These are phyloP conservation scores for Gossypium herbaceum DNA, from an alignment of 345 rosid genomes.

Conservation along the genomic window DNA sequence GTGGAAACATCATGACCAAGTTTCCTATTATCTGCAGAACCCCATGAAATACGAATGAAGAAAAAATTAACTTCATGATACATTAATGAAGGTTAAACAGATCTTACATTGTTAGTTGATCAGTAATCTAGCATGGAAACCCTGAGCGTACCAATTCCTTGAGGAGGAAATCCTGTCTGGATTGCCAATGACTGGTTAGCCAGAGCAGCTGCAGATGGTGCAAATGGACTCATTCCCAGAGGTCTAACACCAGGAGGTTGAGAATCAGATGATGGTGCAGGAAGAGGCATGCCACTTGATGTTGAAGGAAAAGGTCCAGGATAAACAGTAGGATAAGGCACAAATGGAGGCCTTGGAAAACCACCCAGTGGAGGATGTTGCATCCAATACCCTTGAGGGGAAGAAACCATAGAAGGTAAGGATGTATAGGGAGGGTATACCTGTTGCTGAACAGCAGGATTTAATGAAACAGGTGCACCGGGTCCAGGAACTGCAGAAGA, in stretches of 20 bases:
- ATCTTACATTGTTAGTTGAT: slow-evolving; percentile 51
- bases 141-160: slow-evolving; percentile 81
- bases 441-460: slow-evolving; percentile 53
- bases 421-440: slow-evolving; percentile 56
- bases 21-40: slow-evolving; percentile 53
- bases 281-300: slow-evolving; percentile 37
- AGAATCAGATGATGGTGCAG: slow-evolving; percentile 48
- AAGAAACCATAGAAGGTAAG: slow-evolving; percentile 51
- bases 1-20: slow-evolving; percentile 35
- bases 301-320: slow-evolving; percentile 56
- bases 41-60: slow-evolving; percentile 29
- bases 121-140: slow-evolving; percentile 66
- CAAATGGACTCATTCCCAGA: slow-evolving; percentile 39
- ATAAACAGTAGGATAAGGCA: slow-evolving; percentile 56
- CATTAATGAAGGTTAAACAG: slow-evolving; percentile 46
- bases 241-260: slow-evolving; percentile 60
- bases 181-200: slow-evolving; percentile 38
- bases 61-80: slow-evolving; percentile 31
- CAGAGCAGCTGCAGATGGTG: slow-evolving; percentile 32
- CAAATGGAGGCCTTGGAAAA: slow-evolving; percentile 51
- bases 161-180: slow-evolving; percentile 50
- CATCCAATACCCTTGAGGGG: slow-evolving; percentile 71
- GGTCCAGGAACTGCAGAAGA: slow-evolving; percentile 43
- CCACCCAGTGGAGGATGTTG: slow-evolving; percentile 70
- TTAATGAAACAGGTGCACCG: slow-evolving; percentile 36